Conservation (phyloP, 75 land plant species). For the Selaginella moellendorffii region DNA sequence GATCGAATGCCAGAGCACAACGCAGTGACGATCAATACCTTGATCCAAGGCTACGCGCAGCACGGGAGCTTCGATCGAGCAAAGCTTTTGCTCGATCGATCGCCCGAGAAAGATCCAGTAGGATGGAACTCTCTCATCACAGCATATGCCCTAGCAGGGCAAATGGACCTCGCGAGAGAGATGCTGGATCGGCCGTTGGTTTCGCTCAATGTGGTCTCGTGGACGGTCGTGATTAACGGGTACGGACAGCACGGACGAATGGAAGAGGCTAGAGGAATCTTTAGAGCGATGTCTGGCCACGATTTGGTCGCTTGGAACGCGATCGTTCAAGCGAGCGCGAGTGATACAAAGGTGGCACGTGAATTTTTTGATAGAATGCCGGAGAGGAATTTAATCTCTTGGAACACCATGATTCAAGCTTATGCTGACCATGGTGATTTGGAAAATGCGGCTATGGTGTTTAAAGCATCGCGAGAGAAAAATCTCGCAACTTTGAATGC, state of each 20-base stretch:
- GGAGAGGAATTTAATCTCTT: background rate
- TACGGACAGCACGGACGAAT: background rate
- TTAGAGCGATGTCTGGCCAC: background rate
- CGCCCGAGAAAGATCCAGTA: background rate
- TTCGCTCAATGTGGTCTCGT: background rate
- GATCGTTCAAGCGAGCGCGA: background rate
- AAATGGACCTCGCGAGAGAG: background rate
- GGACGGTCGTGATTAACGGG: background rate
- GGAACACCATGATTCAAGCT: background rate
- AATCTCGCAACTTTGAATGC: background rate
- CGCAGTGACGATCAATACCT: background rate
- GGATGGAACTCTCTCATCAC: background rate
- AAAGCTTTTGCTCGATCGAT: background rate
- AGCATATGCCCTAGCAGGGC: background rate
- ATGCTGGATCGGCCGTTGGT: background rate
- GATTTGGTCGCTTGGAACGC: background rate
- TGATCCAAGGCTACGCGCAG: background rate
- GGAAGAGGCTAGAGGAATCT: background rate
- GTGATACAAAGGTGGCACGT: background rate
- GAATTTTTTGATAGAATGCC: background rate
- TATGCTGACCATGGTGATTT: background rate
- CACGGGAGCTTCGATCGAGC: background rate
- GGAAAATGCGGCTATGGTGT: background rate
- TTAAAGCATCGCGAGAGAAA: background rate
- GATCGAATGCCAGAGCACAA: background rate